Percentiles rank a stretch among this genome's conserved stretches.
These are phyloP conservation scores for Solanum sitiens DNA, from an alignment of 257 asterid species.

Conservation along the genomic window DNA sequence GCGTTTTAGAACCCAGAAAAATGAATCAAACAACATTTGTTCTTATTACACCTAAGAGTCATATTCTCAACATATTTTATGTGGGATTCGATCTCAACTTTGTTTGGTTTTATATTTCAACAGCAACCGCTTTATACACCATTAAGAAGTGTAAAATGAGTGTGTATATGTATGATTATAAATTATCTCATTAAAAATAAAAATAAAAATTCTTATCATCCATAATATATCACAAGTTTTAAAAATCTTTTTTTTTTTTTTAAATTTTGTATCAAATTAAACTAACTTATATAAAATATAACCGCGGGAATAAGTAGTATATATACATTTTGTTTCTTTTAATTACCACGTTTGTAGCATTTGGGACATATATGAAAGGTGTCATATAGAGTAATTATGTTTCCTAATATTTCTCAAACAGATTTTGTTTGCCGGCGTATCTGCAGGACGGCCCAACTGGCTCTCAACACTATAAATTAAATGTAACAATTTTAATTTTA, in stretches of 20 bases:
- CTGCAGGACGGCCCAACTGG: background rate
- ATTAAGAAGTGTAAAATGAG: background rate
- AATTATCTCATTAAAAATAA: too few species aligned
- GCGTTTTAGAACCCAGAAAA: background rate
- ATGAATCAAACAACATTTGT: too few species aligned
- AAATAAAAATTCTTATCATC: too few species aligned
- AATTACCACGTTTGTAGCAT: background rate
- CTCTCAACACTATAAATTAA: background rate
- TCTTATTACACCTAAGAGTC: background rate
- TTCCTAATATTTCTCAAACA: background rate
- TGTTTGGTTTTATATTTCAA: background rate
- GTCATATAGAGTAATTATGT: background rate
- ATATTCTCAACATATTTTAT: background rate
- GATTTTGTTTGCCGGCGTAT: background rate
- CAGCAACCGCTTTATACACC: background rate
- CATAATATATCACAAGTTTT: background rate
- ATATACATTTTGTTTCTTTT: background rate
- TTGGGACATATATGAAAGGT: background rate
- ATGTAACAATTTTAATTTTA: background rate
- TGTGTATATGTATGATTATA: too few species aligned
- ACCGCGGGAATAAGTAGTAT: background rate
- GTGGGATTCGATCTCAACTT: background rate
- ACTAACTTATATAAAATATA: background rate
- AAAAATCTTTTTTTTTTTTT: too few species aligned
- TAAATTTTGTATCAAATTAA: fast-evolving